Evolutionary conservation across 75 land plant genomes (phyloP).

Genomic region (Selaginella tamariscina): DNA sequence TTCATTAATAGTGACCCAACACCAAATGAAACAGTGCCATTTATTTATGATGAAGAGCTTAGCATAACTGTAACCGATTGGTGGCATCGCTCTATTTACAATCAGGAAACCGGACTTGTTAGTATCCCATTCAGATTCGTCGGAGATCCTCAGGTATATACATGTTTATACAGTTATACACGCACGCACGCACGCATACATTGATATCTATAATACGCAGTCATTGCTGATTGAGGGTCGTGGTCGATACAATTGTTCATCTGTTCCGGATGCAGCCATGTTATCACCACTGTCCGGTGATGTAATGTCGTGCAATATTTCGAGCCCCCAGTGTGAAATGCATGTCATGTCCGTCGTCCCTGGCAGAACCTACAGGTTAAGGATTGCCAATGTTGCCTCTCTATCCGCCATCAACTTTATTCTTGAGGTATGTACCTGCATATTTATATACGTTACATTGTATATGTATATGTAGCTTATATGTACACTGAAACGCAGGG

Average conservation of each 20-base stretch:
- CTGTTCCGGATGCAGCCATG: background rate
- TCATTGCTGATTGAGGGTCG: background rate
- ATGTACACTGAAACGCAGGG: slow-evolving; percentile 20
- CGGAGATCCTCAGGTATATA: slow-evolving; percentile 58
- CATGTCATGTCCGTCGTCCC: slow-evolving; percentile 40
- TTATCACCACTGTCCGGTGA: background rate
- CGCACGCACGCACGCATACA: no score
- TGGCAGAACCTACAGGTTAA: slow-evolving; percentile 53
- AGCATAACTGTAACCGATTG: slow-evolving; percentile 65
- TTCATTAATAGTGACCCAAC: slow-evolving; percentile 37
- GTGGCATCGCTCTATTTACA: slow-evolving; percentile 41
- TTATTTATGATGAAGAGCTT: slow-evolving; percentile 43
- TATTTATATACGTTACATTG: background rate
- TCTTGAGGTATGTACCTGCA: slow-evolving; percentile 35
- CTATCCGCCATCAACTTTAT: slow-evolving; percentile 57
- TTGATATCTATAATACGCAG: background rate
- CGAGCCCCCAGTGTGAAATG: slow-evolving; percentile 34
- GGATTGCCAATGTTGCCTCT: slow-evolving; percentile 62
- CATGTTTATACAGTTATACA: no score
- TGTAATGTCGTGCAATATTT: slow-evolving; percentile 31
- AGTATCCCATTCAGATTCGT: slow-evolving; percentile 42
- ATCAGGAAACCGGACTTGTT: slow-evolving; percentile 40
- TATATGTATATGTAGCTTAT: background rate
- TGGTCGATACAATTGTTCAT: background rate
- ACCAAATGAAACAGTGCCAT: slow-evolving; percentile 36